These are phyloP conservation scores for Pueraria montana DNA, from an alignment of 306 rosid species.

Conservation along the genomic window DNA sequence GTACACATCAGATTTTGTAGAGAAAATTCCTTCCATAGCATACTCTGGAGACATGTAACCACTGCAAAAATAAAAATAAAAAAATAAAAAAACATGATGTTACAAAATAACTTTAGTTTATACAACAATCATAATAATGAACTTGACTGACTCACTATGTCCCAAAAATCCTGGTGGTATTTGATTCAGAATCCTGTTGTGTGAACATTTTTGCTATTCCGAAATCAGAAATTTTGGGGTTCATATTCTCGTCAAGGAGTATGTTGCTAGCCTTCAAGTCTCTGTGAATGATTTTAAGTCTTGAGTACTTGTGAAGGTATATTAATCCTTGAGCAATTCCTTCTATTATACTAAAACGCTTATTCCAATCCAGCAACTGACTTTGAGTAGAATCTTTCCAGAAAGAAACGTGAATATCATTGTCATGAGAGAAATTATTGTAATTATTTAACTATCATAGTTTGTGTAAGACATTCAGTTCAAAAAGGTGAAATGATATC, in stretches of 20 bases:
- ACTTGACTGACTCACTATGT: slow-evolving; percentile 31
- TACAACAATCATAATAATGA: not conserved
- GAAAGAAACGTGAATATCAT: not conserved
- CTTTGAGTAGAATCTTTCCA: slow-evolving; percentile 34
- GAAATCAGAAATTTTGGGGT: slow-evolving; percentile 47
- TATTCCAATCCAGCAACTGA: slow-evolving; percentile 41
- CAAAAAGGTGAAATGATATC: not conserved
- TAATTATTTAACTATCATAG: not conserved
- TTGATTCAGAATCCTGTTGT: not conserved
- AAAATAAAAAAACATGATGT: not conserved
- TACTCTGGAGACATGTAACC: slow-evolving; percentile 33
- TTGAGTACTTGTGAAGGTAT: slow-evolving; percentile 8
- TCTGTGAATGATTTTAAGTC: slow-evolving; percentile 4
- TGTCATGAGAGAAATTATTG: not conserved
- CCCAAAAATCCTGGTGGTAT: slow-evolving; percentile 44
- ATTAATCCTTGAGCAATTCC: slow-evolving; percentile 15
- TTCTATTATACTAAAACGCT: not conserved
- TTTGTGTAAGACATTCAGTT: not conserved
- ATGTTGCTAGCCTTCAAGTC: slow-evolving; percentile 1
- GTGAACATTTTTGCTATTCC: slow-evolving; percentile 50
- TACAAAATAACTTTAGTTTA: not conserved
- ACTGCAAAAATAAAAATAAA: not conserved
- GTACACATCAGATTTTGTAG: slow-evolving; percentile 46
- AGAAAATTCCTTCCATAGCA: slow-evolving; percentile 45
- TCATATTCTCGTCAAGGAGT: slow-evolving; percentile 21